A percentile compares a stretch with the other conserved stretches of the same genome.
Evolutionary conservation across 805 yeast genomes (phyloP).

Genomic region (Scheffersomyces lignosus): DNA sequence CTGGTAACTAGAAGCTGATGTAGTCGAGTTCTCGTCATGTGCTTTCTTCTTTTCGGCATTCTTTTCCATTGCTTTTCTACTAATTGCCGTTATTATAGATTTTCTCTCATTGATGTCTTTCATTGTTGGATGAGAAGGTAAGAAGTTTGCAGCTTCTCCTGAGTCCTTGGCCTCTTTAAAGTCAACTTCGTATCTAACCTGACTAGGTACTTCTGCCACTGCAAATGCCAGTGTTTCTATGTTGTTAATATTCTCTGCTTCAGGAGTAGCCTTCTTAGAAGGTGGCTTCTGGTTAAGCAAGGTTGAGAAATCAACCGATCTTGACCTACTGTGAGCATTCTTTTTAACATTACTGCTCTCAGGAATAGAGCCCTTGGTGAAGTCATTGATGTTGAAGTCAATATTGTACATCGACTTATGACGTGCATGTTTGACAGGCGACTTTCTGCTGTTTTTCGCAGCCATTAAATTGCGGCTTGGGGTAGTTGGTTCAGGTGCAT

Average conservation of each 20-base stretch:
- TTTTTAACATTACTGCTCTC: not conserved
- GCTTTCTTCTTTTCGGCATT: not conserved
- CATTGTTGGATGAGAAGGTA: slow-evolving; percentile 7
- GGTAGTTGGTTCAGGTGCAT: not conserved
- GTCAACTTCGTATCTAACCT: slow-evolving; percentile 39
- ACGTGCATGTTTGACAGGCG: slow-evolving; percentile 36
- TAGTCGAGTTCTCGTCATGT: slow-evolving; percentile 7
- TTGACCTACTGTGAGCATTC: slow-evolving; percentile 2
- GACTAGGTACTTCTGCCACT: slow-evolving; percentile 40
- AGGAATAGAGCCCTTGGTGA: slow-evolving; percentile 4
- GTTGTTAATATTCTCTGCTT: not conserved
- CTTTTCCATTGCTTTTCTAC: not conserved
- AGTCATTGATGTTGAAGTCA: slow-evolving; percentile 11
- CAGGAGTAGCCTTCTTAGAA: not conserved
- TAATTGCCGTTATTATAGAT: not conserved
- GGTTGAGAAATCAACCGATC: slow-evolving; percentile 9
- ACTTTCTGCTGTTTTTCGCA: slow-evolving; percentile 3
- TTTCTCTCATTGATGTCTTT: slow-evolving; percentile 9
- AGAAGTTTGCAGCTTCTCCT: slow-evolving; percentile 6
- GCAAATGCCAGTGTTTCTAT: slow-evolving; percentile 17
- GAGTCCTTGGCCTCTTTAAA: slow-evolving; percentile 29
- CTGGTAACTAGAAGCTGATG: slow-evolving; percentile 26
- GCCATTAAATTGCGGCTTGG: slow-evolving; percentile 3
- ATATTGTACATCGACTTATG: slow-evolving; percentile 40
- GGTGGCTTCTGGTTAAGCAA: not conserved